Evolutionary conservation across 2,329 filamentous ascomycete species (phyloP).

Genomic region (Stachybotrys chartarum): DNA sequence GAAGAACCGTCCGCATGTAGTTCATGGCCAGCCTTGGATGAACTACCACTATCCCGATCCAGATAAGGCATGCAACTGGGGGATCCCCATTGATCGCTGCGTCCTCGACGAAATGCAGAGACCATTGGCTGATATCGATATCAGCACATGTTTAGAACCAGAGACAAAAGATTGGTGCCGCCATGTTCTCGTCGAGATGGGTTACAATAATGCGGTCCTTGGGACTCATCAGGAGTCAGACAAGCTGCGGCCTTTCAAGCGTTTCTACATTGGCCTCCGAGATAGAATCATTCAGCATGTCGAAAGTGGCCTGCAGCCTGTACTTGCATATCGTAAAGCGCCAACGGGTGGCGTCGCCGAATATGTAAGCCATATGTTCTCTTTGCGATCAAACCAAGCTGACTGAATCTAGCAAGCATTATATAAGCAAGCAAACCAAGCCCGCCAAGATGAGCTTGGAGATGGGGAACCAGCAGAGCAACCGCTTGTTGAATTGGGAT

Average conservation of each 20-base stretch:
- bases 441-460: constrained; percentile 1
- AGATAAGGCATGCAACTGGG: constrained; percentile 2
- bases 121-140: background rate
- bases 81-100: constrained; percentile 1
- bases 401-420: background rate
- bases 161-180: background rate
- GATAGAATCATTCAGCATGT: background rate
- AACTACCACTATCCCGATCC: constrained; percentile 4
- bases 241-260: background rate
- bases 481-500: constrained; percentile 1
- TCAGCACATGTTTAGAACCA: background rate
- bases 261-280: background rate
- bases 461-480: constrained; percentile 1
- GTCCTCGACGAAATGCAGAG: constrained; percentile 1
- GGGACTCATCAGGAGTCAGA: background rate
- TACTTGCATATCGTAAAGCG: background rate
- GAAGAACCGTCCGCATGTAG: constrained; percentile 2
- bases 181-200: background rate
- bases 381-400: background rate
- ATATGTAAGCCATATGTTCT: background rate
- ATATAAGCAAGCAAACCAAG: background rate
- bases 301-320: background rate
- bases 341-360: background rate
- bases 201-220: background rate
- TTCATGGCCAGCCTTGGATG: constrained; percentile 2